Evolutionary conservation across 1,284 basidiomycete species (phyloP).

Genomic region (Hymenochaete sp.): DNA sequence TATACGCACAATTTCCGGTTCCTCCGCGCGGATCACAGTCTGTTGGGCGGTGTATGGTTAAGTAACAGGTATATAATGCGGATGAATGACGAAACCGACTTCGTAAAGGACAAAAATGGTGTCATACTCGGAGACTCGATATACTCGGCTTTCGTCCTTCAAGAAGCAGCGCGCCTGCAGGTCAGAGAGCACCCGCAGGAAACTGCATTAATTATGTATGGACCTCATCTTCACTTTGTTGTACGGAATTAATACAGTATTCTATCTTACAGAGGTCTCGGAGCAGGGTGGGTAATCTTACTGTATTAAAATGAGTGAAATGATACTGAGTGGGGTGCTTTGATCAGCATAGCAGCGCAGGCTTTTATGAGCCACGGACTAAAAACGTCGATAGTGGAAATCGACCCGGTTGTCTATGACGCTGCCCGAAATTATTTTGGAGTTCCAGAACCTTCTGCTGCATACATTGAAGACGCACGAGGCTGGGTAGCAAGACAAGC

Average conservation of each 20-base stretch:
- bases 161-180: conserved; percentile 70
- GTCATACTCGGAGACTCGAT: conserved; percentile 64
- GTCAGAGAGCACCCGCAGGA: conserved; percentile 32
- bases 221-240: conserved; percentile 14
- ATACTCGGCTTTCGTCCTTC: conserved; percentile 76
- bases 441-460: conserved; percentile 50
- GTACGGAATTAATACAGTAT: conserved; percentile 1
- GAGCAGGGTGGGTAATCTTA: no score
- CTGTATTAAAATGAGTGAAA: neutral
- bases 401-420: conserved; percentile 82
- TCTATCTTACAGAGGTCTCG: no score
- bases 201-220: conserved; percentile 67
- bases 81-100: conserved; percentile 32
- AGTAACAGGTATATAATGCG: conserved; percentile 36
- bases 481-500: conserved; percentile 45
- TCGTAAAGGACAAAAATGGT: conserved; percentile 43
- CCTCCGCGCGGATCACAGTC: conserved; percentile 78
- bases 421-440: conserved; percentile 74
- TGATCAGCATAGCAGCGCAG: conserved; percentile 68
- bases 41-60: conserved; percentile 85
- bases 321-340: conserved; percentile 71
- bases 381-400: conserved; percentile 69
- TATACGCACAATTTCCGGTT: conserved; percentile 55
- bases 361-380: conserved; percentile 63
- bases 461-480: conserved; percentile 72